Evolutionary conservation across 129 eudicot species (phyloP), one percentile per base, ranked within the genome.

Genomic region (Pseudognaphalium luteoalbum): DNA sequence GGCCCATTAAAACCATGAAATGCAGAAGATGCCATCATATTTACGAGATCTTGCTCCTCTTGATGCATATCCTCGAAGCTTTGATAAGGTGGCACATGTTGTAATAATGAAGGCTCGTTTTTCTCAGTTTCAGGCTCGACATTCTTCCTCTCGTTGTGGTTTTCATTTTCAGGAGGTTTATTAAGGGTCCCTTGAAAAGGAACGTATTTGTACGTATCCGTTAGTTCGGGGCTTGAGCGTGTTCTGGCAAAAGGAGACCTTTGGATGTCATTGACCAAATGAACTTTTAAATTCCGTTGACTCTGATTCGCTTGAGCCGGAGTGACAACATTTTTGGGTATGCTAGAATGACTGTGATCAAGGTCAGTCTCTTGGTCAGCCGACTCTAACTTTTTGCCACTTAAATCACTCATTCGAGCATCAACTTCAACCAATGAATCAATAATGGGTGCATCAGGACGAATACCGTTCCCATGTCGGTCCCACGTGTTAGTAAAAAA

Each of bases 171-270:
- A 0, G 81, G 80, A 41, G 66, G 68, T 82, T 73, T 84, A 67
- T 74, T 78, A 54, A 68, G 90, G 54, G 75, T 82, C 39, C 78
- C 76, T 84, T 83, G 96, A 70, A 72, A 87, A 51, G 87, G 81
- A 4, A 74, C 81, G 39, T 87, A 85, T 58, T 78, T 70, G 44
- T 83, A 89, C 1, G 85, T 75, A 72, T 91, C 96, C 0, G 96
- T 91, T 37, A 94, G 80, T 39, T 94, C 96, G n/a, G 99, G 99
- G 64, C 99, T 91, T 1, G 99, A 94, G 21, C 83, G 75, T 42
- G 97, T 91, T 83, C 97, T 87, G 17, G 97, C 92, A 87, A 94
- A 86, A 67, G 85, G 86, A 65, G 80, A 82, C 78, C 87, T 75
- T 70, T 91, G 93, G 30, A 80, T 80, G 33, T 87, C 90, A 66